Evolutionary conservation across 129 eudicot genomes (phyloP), one percentile per base, ranked within the genome.

Genomic region (Chrysanthemum lavandulifolium): DNA sequence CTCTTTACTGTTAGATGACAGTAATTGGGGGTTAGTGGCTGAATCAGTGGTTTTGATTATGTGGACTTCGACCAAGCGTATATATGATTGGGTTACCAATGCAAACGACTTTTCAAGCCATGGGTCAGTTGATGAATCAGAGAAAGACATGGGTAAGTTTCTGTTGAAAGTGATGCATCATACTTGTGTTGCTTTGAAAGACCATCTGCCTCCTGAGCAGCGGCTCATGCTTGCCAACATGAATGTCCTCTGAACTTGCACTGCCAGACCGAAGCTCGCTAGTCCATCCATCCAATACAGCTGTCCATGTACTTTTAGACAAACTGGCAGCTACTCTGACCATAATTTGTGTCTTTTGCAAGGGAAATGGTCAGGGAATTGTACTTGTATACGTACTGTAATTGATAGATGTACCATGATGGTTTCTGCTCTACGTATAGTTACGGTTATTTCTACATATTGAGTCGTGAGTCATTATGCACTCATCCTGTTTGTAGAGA

Each of bases 211-310:
- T 74, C 81, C 61, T 4, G 92, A 90, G 52, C 86, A 90, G 65
- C 96, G 67, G 81, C 89, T 94, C 40, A 45, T 69, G 79, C 95
- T 94, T 66, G 97, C 97, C 61, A 88, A 90, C 83, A 82, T 94
- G 86, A 68, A 71, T 10, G 13, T 83, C 36, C 73, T 77, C 68
- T 80, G 52, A 73, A 36, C 53, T 75, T 13, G 58, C 27, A 21
- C 47, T 40, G 18, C 15, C 9, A 63, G 51, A 12, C 40, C 27
- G 13, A 6, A 29, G 5, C 23, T 36, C 0, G 49, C 6, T 29
- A 13, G 47, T 61, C 13, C 47, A 61, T 61, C 40, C 10, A 61
- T 27, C 66, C 18, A 61, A 40, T 13, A 13, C 31, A 10, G 33
- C 3, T 29, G 47, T 61, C 10, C 4, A 61, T 61, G 66, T 7